These are phyloP conservation scores for Pecoramyces ruminantium DNA, from an alignment of 192 early-diverging fungal species.

Conservation along the genomic window DNA sequence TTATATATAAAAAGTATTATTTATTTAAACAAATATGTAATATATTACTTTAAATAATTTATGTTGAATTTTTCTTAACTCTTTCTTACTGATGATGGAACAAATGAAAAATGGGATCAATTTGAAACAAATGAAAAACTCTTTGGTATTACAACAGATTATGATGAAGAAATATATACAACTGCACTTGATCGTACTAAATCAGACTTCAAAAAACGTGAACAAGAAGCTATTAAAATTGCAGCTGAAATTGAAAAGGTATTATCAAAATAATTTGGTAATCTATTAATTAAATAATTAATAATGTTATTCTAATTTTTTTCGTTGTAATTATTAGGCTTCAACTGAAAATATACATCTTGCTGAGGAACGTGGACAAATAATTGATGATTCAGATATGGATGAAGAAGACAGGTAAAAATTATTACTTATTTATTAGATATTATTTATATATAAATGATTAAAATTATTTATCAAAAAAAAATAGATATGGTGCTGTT, in stretches of 20 bases:
- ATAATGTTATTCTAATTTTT: too few species aligned
- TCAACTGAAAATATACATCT: constrained; percentile 65
- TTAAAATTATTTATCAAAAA: too few species aligned
- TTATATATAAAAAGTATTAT: too few species aligned
- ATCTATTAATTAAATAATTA: too few species aligned
- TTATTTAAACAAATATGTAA: too few species aligned
- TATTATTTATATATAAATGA: too few species aligned
- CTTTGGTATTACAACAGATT: constrained; percentile 92
- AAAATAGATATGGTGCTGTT: constrained; percentile 4
- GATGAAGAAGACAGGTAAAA: constrained; percentile 83
- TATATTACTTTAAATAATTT: too few species aligned
- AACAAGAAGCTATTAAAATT: constrained; percentile 68
- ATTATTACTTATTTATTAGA: too few species aligned
- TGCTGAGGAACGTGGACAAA: constrained; percentile 71
- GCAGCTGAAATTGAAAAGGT: constrained; percentile 78
- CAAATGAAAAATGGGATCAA: constrained; percentile 70
- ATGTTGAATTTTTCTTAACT: too few species aligned
- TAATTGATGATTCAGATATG: constrained; percentile 24
- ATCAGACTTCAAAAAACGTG: constrained; percentile 70
- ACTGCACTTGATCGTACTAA: constrained; percentile 72
- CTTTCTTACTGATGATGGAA: constrained; percentile 3
- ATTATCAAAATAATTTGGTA: not conserved
- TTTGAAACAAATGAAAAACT: constrained; percentile 82
- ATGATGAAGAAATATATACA: constrained; percentile 91
- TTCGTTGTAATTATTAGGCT: constrained; percentile 11